Percentiles rank a stretch among this genome's conserved stretches.
phyloP scores from a whole-genome alignment of 441 rosid genomes.

The Gossypium trilobum region DNA sequence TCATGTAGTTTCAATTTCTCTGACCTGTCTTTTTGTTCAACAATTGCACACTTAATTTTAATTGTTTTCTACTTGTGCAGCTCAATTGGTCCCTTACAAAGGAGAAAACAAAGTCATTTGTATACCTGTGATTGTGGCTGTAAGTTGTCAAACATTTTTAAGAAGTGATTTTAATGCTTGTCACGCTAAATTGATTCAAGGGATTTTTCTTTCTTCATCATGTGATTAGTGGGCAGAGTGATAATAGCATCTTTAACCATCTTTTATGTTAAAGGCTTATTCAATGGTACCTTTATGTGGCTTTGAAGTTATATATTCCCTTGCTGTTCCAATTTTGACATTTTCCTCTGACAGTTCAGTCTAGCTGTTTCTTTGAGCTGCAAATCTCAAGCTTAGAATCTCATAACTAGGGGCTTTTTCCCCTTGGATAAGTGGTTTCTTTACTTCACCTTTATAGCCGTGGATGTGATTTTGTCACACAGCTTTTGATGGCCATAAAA shows the following conservation, averaged over 20 bases:
- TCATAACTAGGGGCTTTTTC: not conserved
- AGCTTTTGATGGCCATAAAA: not conserved
- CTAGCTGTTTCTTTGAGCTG: constrained; percentile 2
- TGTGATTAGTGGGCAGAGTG: constrained; percentile 1
- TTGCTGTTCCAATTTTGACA: not conserved
- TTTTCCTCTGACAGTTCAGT: not conserved
- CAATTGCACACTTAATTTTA: not conserved
- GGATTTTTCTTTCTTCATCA: not conserved
- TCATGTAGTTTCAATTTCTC: not conserved
- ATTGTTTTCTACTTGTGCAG: constrained; percentile 38
- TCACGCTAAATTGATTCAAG: not conserved
- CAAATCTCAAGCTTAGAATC: not conserved
- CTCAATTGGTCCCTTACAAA: constrained; percentile 63
- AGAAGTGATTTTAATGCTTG: not conserved
- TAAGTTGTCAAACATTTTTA: constrained; percentile 34
- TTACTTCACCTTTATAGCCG: not conserved
- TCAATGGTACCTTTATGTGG: not conserved
- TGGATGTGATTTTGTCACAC: not conserved
- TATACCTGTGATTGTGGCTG: constrained; percentile 80
- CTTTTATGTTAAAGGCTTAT: not conserved
- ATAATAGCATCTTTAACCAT: constrained; percentile 1
- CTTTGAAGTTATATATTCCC: not conserved
- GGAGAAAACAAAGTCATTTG: constrained; percentile 39
- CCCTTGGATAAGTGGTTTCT: not conserved
- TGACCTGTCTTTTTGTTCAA: not conserved